phyloP scores from a whole-genome alignment of 495 filamentous ascomycete genomes.

The Elaphomyces granulatus region DNA sequence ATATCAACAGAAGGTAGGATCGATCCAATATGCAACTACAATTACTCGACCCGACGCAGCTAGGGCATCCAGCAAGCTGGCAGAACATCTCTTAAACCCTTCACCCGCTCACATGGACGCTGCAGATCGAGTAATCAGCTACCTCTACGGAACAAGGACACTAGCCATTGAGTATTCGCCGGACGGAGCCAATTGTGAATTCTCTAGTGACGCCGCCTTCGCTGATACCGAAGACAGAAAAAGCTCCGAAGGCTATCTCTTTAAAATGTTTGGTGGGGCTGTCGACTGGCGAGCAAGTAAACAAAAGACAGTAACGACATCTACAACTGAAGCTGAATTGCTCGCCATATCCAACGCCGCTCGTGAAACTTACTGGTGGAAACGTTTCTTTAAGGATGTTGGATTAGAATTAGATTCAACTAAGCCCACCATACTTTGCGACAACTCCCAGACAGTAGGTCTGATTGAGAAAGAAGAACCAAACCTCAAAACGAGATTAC shows the following conservation, averaged over 20 bases:
- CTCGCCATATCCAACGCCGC: background rate
- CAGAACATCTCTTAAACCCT: slow-evolving; percentile 13
- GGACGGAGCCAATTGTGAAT: background rate
- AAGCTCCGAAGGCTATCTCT: slow-evolving; percentile 7
- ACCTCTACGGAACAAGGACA: slow-evolving; percentile 7
- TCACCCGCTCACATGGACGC: slow-evolving; percentile 6
- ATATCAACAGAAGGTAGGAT: slow-evolving; percentile 17
- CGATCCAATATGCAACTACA: slow-evolving; percentile 10
- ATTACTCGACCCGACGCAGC: slow-evolving; percentile 14
- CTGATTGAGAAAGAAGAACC: background rate
- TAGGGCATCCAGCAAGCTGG: slow-evolving; percentile 4
- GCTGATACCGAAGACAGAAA: slow-evolving; percentile 8
- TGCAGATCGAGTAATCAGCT: slow-evolving; percentile 6
- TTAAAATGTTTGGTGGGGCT: slow-evolving; percentile 5
- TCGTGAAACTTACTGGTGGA: background rate
- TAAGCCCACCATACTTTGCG: background rate
- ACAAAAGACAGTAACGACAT: background rate
- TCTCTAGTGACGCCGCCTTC: slow-evolving; percentile 9
- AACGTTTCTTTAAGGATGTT: background rate
- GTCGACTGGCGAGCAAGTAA: background rate
- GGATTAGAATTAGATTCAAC: background rate
- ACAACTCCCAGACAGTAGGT: background rate
- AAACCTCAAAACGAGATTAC: background rate
- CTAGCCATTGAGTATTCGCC: slow-evolving; percentile 3
- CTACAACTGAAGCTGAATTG: background rate